Evolutionary conservation across 495 filamentous ascomycete genomes (phyloP), one percentile per base, ranked within the genome.

Genomic region (Amphirosellinia nigrospora): DNA sequence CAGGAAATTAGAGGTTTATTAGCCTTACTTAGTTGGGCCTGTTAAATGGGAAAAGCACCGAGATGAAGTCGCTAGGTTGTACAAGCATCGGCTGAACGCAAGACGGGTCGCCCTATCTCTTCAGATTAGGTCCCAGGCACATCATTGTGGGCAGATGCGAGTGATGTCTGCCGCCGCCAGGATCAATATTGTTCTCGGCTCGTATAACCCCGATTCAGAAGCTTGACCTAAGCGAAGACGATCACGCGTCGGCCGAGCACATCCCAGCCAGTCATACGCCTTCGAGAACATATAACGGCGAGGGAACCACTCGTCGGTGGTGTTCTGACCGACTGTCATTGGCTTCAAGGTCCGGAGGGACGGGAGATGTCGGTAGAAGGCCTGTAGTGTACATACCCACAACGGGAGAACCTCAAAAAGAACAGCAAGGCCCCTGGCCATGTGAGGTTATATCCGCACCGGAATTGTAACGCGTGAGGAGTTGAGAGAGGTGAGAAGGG

Each of bases 321-420:
- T 70, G 61, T 28, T 59, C 36, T 50, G 52, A 66, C 69, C 62
- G 69, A 59, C 43, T 71, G 30, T 66, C 69, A 71, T 64, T 66
- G 69, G 61, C 69, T 36, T 71, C 69, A 28, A 61, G 61, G 41
- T 43, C 67, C 67, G 67, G 58, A 60, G 67, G 43, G 32, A 63
- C 69, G 69, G 69, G 69, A 71, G 61, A 66, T 71, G 69, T 71
- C 69, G 69, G 69, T 71, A 71, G 62, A 71, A 71, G 61, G 30
- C 52, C 53, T 39, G 36, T 61, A 41, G 36, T 61, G 58, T 66
- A 66, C 61, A 61, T 71, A 71, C 69, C 69, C 69, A 71, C 69
- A 71, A 71, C 69, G 69, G 69, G 62, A 64, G 39, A 52, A 48
- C 69, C 69, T 71, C 69, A 71, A 71, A 70, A 58, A 45, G 62